phyloP scores from a whole-genome alignment of 169 alveolate species.

The Plasmodium relictum region DNA sequence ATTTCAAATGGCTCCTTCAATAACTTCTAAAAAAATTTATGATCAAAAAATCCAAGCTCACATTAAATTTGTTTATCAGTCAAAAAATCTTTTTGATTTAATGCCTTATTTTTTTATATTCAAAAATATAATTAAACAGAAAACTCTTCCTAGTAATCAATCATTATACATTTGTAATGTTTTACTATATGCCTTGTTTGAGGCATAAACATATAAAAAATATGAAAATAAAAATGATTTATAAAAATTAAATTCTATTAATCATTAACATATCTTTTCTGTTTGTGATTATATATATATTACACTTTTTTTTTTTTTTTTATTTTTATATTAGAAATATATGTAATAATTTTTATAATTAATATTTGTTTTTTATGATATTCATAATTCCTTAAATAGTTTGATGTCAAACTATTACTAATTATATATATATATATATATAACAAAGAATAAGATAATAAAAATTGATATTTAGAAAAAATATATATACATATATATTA shows the following conservation, averaged over 20 bases:
- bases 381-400: not conserved
- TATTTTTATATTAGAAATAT: not conserved
- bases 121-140: constrained; percentile 58
- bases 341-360: not conserved
- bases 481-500: too few relatives aligned
- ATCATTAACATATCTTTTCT: not conserved
- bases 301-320: too few relatives aligned
- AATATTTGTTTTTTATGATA: not conserved
- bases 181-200: constrained; percentile 66
- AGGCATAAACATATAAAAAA: constrained; percentile 29
- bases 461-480: not conserved
- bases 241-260: too few relatives aligned
- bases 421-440: not conserved
- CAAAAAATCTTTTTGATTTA: constrained; percentile 19
- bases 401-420: not conserved
- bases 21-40: constrained; percentile 57
- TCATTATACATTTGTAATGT: constrained; percentile 72
- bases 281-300: not conserved
- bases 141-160: constrained; percentile 59
- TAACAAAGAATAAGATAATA: not conserved
- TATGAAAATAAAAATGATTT: not conserved
- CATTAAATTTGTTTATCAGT: constrained; percentile 69
- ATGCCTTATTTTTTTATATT: constrained; percentile 73
- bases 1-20: constrained; percentile 77
- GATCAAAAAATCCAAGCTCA: constrained; percentile 70